phyloP scores from a whole-genome alignment of 2,329 filamentous ascomycete species.

The Botrytis fragariae region DNA sequence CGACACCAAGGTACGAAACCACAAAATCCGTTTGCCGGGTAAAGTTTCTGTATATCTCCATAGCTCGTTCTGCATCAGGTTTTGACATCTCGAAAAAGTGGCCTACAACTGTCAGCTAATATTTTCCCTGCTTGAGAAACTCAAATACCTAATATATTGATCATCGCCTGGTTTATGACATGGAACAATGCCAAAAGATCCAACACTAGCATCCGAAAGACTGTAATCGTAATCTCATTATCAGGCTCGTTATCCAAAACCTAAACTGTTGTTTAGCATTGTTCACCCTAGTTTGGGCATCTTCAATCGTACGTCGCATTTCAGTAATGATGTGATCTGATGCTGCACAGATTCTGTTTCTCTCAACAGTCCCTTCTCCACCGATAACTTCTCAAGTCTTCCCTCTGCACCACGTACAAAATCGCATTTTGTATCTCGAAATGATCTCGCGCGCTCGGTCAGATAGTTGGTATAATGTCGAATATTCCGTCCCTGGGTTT shows the following conservation, averaged over 20 bases:
- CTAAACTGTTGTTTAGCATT: slow-evolving; percentile 46
- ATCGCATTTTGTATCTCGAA: slow-evolving; percentile 79
- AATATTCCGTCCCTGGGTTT: slow-evolving; percentile 94
- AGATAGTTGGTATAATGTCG: slow-evolving; percentile 88
- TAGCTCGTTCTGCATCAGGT: slow-evolving; percentile 84
- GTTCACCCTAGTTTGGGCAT: neutral
- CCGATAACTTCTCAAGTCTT: slow-evolving; percentile 77
- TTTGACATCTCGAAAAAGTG: slow-evolving; percentile 99
- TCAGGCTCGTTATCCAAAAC: slow-evolving; percentile 84
- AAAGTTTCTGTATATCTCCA: slow-evolving; percentile 90
- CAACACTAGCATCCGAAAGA: slow-evolving; percentile 86
- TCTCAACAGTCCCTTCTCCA: slow-evolving; percentile 88
- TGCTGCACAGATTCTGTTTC: slow-evolving; percentile 90
- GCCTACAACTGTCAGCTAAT: slow-evolving; percentile 51
- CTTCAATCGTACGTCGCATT: slow-evolving; percentile 74
- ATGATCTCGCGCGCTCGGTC: slow-evolving; percentile 76
- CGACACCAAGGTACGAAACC: slow-evolving; percentile 83
- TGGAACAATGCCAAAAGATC: slow-evolving; percentile 90
- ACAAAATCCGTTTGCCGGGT: slow-evolving; percentile 89
- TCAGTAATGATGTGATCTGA: slow-evolving; percentile 80
- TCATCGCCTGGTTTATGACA: slow-evolving; percentile 93
- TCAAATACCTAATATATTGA: slow-evolving; percentile 83
- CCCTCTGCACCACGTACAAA: slow-evolving; percentile 83
- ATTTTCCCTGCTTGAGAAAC: neutral
- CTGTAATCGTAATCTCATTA: slow-evolving; percentile 94